Percentiles rank a stretch among this genome's conserved stretches.
Conservation (phyloP, 345 rosid genomes). For the Litchi chinensis region DNA sequence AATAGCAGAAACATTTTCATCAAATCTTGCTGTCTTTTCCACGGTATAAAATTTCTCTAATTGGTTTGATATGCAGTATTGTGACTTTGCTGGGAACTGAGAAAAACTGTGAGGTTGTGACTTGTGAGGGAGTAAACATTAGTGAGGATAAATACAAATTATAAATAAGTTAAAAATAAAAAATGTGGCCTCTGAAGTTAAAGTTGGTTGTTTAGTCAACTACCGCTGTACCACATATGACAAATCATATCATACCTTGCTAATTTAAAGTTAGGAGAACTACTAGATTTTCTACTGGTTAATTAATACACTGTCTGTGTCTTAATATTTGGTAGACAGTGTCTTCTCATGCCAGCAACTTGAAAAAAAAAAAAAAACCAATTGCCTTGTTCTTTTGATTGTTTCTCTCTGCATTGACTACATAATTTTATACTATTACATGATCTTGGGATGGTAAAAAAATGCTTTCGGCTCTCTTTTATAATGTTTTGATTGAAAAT, state of each 20-base stretch:
- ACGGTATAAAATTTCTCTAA: neutral
- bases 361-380: too few species aligned
- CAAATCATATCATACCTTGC: neutral
- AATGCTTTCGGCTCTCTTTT: too few species aligned
- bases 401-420: neutral
- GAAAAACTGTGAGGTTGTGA: neutral
- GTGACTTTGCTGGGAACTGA: neutral
- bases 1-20: conserved; percentile 14
- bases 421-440: too few species aligned
- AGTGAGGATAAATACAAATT: neutral
- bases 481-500: neutral
- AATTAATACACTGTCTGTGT: neutral
- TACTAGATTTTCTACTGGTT: neutral
- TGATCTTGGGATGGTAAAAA: neutral
- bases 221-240: neutral
- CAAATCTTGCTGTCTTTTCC: neutral
- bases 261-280: neutral
- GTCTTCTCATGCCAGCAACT: neutral
- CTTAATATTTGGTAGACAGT: neutral
- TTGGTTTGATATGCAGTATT: neutral
- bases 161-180: neutral
- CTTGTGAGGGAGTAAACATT: too few species aligned
- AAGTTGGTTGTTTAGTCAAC: neutral
- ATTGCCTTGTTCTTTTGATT: neutral
- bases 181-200: neutral